A percentile compares a stretch with the other conserved stretches of the same genome.
phyloP scores from a whole-genome alignment of 2,329 filamentous ascomycete genomes.

The Westerdykella aurantiaca region DNA sequence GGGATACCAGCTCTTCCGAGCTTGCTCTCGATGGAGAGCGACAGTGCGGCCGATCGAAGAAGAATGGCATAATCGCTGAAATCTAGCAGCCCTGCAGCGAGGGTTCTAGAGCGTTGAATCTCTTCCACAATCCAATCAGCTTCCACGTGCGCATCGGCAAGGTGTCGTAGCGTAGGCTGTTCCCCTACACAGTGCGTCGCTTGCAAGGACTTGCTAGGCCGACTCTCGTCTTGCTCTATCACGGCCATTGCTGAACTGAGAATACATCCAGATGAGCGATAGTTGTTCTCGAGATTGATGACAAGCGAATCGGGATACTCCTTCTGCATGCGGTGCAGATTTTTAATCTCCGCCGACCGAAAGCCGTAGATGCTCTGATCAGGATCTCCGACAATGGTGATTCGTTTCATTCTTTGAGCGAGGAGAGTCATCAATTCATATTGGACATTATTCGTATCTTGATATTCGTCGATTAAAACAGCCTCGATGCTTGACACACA shows the following conservation, averaged over 20 bases:
- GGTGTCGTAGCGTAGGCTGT: conserved; percentile 69
- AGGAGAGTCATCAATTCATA: conserved; percentile 91
- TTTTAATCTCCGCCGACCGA: conserved; percentile 86
- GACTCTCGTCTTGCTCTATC: conserved; percentile 79
- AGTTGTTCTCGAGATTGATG: conserved; percentile 87
- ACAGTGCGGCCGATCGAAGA: conserved; percentile 76
- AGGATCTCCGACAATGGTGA: conserved; percentile 92
- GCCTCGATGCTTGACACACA: conserved; percentile 88
- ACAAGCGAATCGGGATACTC: conserved; percentile 75
- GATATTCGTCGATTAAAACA: conserved; percentile 93
- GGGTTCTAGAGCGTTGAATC: conserved; percentile 61
- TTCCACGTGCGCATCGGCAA: conserved; percentile 66
- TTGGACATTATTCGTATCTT: conserved; percentile 93
- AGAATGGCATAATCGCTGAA: conserved; percentile 79
- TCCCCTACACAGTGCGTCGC: conserved; percentile 77
- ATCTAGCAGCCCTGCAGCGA: conserved; percentile 68
- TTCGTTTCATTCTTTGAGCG: conserved; percentile 64
- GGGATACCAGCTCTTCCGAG: conserved; percentile 75
- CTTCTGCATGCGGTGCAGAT: conserved; percentile 69
- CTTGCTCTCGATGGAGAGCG: conserved; percentile 76
- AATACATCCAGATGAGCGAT: conserved; percentile 83
- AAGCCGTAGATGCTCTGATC: conserved; percentile 98
- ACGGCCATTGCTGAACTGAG: conserved; percentile 73
- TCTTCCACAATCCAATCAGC: conserved; percentile 86
- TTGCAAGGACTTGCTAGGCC: conserved; percentile 73